phyloP scores from a whole-genome alignment of 345 rosid genomes.

The Heritiera fomes region DNA sequence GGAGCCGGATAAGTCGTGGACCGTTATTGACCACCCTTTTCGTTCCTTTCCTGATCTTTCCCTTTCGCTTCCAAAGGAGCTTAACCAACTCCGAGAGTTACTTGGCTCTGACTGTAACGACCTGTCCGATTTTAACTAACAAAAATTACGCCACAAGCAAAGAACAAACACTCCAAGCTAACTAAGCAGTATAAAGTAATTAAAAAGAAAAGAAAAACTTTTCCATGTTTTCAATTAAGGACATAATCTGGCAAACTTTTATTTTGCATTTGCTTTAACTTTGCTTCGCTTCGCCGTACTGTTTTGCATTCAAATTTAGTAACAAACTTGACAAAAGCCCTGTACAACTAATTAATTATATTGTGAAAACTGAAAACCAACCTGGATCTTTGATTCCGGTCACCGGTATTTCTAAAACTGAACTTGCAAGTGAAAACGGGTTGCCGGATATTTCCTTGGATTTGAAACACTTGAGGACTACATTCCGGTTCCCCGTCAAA shows the following conservation, averaged over 20 bases:
- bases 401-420: slow-evolving; percentile 70
- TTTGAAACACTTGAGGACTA: slow-evolving; percentile 90
- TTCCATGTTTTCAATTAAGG: slow-evolving; percentile 19
- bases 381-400: slow-evolving; percentile 74
- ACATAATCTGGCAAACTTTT: background rate
- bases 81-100: slow-evolving; percentile 64
- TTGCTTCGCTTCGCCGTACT: background rate
- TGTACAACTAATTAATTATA: background rate
- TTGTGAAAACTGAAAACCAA: slow-evolving; percentile 36
- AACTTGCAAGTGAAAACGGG: slow-evolving; percentile 97
- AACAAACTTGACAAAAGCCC: background rate
- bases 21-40: slow-evolving; percentile 91
- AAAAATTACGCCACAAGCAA: slow-evolving; percentile 22
- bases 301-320: slow-evolving; percentile 10
- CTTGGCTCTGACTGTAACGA: slow-evolving; percentile 57
- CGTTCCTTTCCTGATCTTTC: slow-evolving; percentile 74
- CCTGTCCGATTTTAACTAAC: slow-evolving; percentile 32
- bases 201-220: background rate
- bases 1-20: slow-evolving; percentile 90
- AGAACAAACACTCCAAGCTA: background rate
- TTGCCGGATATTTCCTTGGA: slow-evolving; percentile 78
- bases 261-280: background rate
- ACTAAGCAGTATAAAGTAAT: slow-evolving; percentile 7
- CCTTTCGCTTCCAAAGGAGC: slow-evolving; percentile 78
- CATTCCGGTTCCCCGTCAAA: slow-evolving; percentile 97